phyloP scores from a whole-genome alignment of 2,329 filamentous ascomycete species.

The Thielaviopsis ethacetica region DNA sequence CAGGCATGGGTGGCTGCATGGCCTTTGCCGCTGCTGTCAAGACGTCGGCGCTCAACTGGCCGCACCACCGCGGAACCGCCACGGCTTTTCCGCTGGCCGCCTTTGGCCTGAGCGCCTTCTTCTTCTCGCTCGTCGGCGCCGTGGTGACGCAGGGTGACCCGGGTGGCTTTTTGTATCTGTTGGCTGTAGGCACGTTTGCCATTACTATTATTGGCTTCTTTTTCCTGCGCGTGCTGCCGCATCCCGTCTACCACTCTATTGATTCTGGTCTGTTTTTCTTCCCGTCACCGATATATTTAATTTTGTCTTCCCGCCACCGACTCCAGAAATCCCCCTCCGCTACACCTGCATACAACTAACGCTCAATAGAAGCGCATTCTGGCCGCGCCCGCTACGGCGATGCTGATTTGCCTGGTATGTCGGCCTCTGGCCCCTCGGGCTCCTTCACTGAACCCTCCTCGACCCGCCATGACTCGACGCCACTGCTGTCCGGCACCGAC shows the following conservation, averaged over 20 bases:
- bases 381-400: slow-evolving; percentile 9
- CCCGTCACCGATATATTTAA: too few species aligned
- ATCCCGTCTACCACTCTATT: slow-evolving; percentile 41
- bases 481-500: not conserved
- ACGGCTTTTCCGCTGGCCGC: slow-evolving; percentile 86
- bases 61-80: slow-evolving; percentile 75
- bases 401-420: slow-evolving; percentile 41
- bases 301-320: too few species aligned
- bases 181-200: slow-evolving; percentile 62
- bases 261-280: slow-evolving; percentile 6
- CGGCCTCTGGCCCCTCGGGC: slow-evolving; percentile 13
- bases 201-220: slow-evolving; percentile 66
- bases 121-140: slow-evolving; percentile 71
- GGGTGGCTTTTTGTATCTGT: slow-evolving; percentile 60
- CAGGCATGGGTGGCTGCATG: slow-evolving; percentile 75
- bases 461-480: not conserved
- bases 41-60: slow-evolving; percentile 76
- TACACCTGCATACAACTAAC: not conserved
- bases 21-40: slow-evolving; percentile 86
- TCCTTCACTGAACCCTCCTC: not conserved
- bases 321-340: too few species aligned
- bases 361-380: slow-evolving; percentile 11
- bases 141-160: slow-evolving; percentile 72
- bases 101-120: slow-evolving; percentile 89
- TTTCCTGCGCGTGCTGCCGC: slow-evolving; percentile 63